phyloP scores from a whole-genome alignment of 1,284 basidiomycete genomes.

The Naganishia sp. region DNA sequence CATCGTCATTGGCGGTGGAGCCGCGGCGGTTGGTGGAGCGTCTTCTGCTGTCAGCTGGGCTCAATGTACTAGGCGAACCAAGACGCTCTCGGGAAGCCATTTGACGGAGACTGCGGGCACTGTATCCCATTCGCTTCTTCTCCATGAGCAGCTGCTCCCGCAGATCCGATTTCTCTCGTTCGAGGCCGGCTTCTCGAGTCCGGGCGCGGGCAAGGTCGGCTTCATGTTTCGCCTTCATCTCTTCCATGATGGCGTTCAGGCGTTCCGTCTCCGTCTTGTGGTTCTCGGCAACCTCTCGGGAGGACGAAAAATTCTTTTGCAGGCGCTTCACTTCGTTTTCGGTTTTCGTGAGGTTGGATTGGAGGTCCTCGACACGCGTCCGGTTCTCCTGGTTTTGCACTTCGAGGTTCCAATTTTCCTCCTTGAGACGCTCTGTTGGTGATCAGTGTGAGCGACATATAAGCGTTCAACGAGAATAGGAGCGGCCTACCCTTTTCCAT shows the following conservation, averaged over 20 bases:
- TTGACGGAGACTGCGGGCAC: conserved; percentile 66
- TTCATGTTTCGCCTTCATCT: conserved; percentile 83
- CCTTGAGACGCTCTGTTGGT: conserved; percentile 24
- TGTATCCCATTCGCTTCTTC: conserved; percentile 60
- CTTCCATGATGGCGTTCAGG: conserved; percentile 65
- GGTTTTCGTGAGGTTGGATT: conserved; percentile 66
- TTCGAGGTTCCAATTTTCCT: conserved; percentile 80
- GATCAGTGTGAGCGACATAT: too few relatives aligned
- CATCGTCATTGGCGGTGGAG: conserved; percentile 63
- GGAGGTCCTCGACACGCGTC: conserved; percentile 67
- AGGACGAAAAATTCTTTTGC: conserved; percentile 68
- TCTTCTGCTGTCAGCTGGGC: conserved; percentile 50
- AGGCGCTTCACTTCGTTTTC: conserved; percentile 82
- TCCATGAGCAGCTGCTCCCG: conserved; percentile 74
- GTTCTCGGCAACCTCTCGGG: conserved; percentile 76
- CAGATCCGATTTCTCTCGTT: conserved; percentile 88
- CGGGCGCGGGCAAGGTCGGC: conserved; percentile 88
- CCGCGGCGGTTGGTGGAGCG: conserved; percentile 59
- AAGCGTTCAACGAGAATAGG: too few relatives aligned
- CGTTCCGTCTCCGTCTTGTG: conserved; percentile 85
- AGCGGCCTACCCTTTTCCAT: conserved; percentile 24
- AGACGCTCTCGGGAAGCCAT: conserved; percentile 54
- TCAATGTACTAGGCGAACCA: conserved; percentile 28
- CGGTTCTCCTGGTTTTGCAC: conserved; percentile 86
- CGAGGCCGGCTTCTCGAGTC: conserved; percentile 80